Base-by-base conservation (phyloP, 148 eudicot genomes). In the Suaeda aralocaspica region DNA sequence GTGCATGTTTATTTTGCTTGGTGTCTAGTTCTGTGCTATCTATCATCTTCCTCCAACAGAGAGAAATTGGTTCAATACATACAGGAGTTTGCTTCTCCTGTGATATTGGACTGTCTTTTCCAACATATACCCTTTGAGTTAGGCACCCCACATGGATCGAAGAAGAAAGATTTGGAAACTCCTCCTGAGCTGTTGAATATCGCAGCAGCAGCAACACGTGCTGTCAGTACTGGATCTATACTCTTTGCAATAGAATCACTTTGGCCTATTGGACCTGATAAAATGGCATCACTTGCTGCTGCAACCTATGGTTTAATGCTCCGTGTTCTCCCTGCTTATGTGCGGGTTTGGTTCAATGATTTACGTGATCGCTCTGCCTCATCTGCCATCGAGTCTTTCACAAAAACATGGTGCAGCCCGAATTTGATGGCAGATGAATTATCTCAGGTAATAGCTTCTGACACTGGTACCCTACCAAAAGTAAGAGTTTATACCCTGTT, bases 341-440 rank as follows among this genome's bases (percentile, higher is more conserved):
- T 94, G 31, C 84, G 99, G 67, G 91, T 75, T 55, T 94, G 99
- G 99, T 91, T 91, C 76, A 85, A 80, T 79, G 83, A 89, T 72
- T 76, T 94, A 79, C 97, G 99, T 71, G 96, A 87, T 76, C 93
- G 99, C 49, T 80, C 89, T 63, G 77, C 75, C 41, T 83, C 89
- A 69, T 79, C 85, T 69, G 83, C 92, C 2, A 84, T 94, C 66
- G 99, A 94, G 81, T 80, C 83, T 60, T 94, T 94, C 82, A 87
- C 99, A 15, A 91, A 79, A 80, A 59, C 81, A 46, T 89, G 97
- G 91, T 94, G 99, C 71, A 89, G 99, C 80, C 99, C 97, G 14
- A 82, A 85, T 55, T 79, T 94, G 51, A 87, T 94, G 49, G 74
- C 84, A 42, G 87, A 94, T 82, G 99, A 94, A 76, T 74, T 94